phyloP scores from a whole-genome alignment of 2,329 filamentous ascomycete genomes.

The Colletotrichum paranaense region DNA sequence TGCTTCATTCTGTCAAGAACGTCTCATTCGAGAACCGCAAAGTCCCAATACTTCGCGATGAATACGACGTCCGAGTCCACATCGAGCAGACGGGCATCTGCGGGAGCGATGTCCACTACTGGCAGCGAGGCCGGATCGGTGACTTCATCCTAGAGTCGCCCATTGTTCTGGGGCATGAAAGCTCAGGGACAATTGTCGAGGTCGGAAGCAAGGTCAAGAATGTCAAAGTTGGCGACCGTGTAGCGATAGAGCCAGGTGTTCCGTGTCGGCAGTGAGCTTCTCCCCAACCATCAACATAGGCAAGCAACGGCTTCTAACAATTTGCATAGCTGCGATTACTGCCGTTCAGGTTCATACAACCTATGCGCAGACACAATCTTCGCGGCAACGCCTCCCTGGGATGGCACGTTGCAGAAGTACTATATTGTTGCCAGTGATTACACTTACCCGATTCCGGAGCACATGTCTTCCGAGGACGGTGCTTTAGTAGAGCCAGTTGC shows the following conservation, averaged over 20 bases:
- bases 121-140: conserved; percentile 58
- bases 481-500: conserved; percentile 64
- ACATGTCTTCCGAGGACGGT: conserved; percentile 61
- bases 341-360: conserved; percentile 53
- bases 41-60: conserved; percentile 51
- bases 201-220: conserved; percentile 53
- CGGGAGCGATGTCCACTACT: conserved; percentile 59
- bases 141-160: conserved; percentile 57
- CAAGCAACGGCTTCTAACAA: not conserved
- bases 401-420: conserved; percentile 62
- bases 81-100: conserved; percentile 60
- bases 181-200: conserved; percentile 53
- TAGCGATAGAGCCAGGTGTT: conserved; percentile 61
- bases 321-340: conserved; percentile 51
- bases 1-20: conserved; percentile 56
- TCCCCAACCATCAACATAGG: not conserved
- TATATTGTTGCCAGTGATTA: conserved; percentile 59
- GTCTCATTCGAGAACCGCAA: conserved; percentile 57
- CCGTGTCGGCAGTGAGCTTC: conserved; percentile 46
- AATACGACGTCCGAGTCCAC: conserved; percentile 55
- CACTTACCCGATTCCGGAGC: conserved; percentile 56
- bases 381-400: conserved; percentile 60
- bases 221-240: conserved; percentile 55
- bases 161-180: conserved; percentile 60
- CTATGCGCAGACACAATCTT: conserved; percentile 57